Base-by-base conservation (phyloP, 2,329 filamentous ascomycete genomes). In the Xylaria sp. region DNA sequence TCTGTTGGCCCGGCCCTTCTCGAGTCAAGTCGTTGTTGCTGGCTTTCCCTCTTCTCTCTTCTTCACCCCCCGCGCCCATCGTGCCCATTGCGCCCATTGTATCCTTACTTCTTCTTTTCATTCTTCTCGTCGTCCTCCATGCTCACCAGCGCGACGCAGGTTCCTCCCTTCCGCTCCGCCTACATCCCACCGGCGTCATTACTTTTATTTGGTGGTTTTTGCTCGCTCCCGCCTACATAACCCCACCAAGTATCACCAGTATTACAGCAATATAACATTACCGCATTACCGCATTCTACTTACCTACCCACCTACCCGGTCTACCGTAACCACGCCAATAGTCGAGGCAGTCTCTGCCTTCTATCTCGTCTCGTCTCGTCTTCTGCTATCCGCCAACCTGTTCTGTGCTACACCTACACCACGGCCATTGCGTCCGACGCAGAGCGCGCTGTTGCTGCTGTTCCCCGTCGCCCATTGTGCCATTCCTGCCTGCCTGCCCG, bases 141-240 rank as follows among this genome's bases (percentile, higher is more conserved):
- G 57, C 58, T 48, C 13, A 15, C 33, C 62, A 40, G 46, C 40
- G 66, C 63, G 23, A 26, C 58, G 51, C 46, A 23, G 58, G 53
- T 13, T 31, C 17, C 42, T 53, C 61, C 53, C 38, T 54, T 42
- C 46, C 56, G 23, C 38, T 57, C 59, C 51, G 28, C 56, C 53
- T 23, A 33, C 59, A 57, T 60, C 56, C 66, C 60, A 57, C 60
- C 49, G 40, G 58, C 63, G 67, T 69, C 67, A 66, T 67, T 63
- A 61, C 62, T 60, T 60, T 33, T 31, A 2, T 23, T 26, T 31
- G 54, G 17, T 56, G 15, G n/a, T 28, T 53, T 31, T 53, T 56
- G 57, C 57, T 64, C 33, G 57, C 49, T 28, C 44, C n/a, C 33
- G 58, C 51, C 44, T 23, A 53, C 44, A 48, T 36, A 64, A 61